phyloP scores from a whole-genome alignment of 2,329 filamentous ascomycete species.

The Talaromyces piceae region DNA sequence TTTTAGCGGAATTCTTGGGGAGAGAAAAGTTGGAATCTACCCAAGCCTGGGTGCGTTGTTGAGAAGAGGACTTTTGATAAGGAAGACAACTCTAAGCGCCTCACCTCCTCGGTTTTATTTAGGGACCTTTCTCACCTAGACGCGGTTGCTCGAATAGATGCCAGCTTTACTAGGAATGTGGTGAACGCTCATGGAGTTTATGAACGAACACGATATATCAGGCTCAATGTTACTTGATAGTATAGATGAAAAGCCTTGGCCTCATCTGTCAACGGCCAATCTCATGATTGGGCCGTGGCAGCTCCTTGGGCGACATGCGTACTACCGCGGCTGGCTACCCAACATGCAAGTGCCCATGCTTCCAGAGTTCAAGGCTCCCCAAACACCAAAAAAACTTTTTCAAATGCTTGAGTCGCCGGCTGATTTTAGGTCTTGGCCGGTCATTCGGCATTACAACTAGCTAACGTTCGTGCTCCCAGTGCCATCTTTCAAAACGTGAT shows the following conservation, averaged over 20 bases:
- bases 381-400: too few species aligned
- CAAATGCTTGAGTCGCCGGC: too few species aligned
- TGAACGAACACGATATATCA: neutral
- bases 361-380: neutral
- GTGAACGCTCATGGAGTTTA: neutral
- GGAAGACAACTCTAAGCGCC: neutral
- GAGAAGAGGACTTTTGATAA: neutral
- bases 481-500: too few species aligned
- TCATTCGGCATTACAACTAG: too few species aligned
- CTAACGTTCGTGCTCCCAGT: too few species aligned
- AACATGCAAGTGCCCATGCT: neutral
- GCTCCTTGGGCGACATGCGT: neutral
- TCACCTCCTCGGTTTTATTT: neutral
- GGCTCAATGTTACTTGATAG: neutral
- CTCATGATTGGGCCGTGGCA: neutral
- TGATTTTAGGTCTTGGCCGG: too few species aligned
- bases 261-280: neutral
- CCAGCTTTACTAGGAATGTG: neutral
- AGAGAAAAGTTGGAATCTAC: neutral
- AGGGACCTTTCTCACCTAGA: neutral
- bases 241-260: neutral
- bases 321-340: neutral
- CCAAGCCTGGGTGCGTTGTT: neutral
- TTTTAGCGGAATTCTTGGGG: neutral
- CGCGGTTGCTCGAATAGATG: neutral